A percentile compares a stretch with the other conserved stretches of the same genome.
Evolutionary conservation across 1,284 basidiomycete genomes (phyloP).

Genomic region (Tremellales sp.): DNA sequence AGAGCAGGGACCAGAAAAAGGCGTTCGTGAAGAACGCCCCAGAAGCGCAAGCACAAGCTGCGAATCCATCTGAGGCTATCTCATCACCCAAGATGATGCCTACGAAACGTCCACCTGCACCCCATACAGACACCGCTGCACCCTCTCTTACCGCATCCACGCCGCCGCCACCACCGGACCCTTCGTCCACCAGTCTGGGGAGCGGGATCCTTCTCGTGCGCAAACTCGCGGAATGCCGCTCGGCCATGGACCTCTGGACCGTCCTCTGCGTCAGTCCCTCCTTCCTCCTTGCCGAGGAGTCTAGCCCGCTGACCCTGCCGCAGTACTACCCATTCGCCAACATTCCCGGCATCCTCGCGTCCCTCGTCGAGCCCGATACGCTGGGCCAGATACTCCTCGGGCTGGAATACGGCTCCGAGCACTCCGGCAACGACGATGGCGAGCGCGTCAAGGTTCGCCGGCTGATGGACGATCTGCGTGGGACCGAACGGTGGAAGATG

Average conservation of each 20-base stretch:
- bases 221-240: conserved; percentile 9
- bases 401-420: conserved; percentile 1
- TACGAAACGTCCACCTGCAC: background rate
- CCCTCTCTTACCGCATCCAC: conserved; percentile 1
- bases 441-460: conserved; percentile 7
- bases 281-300: background rate
- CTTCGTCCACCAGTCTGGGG: conserved; percentile 27
- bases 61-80: no score
- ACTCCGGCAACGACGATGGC: background rate
- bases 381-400: conserved; percentile 29
- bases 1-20: conserved; percentile 19
- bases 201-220: conserved; percentile 34
- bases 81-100: no score
- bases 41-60: background rate
- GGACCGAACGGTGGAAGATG: conserved; percentile 34
- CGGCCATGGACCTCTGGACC: conserved; percentile 7
- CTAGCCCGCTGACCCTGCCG: conserved; percentile 1
- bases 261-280: conserved; percentile 6
- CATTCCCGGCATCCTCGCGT: conserved; percentile 23
- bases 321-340: conserved; percentile 22
- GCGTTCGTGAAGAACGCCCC: conserved; percentile 9
- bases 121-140: background rate
- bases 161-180: conserved; percentile 15
- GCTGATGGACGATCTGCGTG: conserved; percentile 23
- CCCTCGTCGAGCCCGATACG: conserved; percentile 41